A percentile compares a stretch with the other conserved stretches of the same genome.
Conservation (phyloP, 495 filamentous ascomycete species). For the Penicillium herquei region DNA sequence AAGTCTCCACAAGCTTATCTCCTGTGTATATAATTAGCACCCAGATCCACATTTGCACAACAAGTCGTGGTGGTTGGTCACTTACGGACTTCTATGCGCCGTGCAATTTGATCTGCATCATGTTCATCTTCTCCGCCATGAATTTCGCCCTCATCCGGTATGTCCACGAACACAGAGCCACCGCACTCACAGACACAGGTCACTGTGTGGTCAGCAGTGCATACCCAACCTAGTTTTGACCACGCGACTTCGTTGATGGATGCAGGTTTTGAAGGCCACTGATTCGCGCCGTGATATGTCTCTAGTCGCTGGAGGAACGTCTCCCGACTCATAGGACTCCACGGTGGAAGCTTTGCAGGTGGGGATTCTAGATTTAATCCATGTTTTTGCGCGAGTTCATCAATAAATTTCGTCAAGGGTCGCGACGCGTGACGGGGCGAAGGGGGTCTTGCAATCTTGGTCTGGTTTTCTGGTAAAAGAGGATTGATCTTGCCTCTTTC, state of each 20-base stretch:
- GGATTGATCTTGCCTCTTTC: too few species aligned
- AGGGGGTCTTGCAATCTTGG: too few species aligned
- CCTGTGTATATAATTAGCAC: constrained; percentile 26
- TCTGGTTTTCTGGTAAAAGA: too few species aligned
- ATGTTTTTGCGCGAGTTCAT: too few species aligned
- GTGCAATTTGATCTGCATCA: constrained; percentile 56
- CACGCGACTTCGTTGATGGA: constrained; percentile 87
- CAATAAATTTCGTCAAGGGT: constrained; percentile 22
- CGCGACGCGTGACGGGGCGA: too few species aligned
- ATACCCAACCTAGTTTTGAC: constrained; percentile 93
- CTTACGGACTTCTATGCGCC: constrained; percentile 61
- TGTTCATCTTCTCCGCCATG: constrained; percentile 50
- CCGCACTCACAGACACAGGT: constrained; percentile 77
- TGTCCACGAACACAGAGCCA: constrained; percentile 74
- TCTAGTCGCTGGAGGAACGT: constrained; percentile 78
- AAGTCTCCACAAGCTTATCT: constrained; percentile 70
- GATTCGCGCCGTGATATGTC: constrained; percentile 84
- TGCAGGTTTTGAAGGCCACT: constrained; percentile 76
- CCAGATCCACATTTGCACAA: not conserved
- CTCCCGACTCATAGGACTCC: constrained; percentile 75
- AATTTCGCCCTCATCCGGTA: constrained; percentile 60
- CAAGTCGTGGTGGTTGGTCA: constrained; percentile 4
- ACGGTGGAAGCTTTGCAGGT: constrained; percentile 50
- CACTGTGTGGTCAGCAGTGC: constrained; percentile 77
- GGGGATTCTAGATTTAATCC: constrained; percentile 1